These are phyloP conservation scores for Nitzschia putrida DNA, from an alignment of 108 stramenopile species.

Conservation along the genomic window DNA sequence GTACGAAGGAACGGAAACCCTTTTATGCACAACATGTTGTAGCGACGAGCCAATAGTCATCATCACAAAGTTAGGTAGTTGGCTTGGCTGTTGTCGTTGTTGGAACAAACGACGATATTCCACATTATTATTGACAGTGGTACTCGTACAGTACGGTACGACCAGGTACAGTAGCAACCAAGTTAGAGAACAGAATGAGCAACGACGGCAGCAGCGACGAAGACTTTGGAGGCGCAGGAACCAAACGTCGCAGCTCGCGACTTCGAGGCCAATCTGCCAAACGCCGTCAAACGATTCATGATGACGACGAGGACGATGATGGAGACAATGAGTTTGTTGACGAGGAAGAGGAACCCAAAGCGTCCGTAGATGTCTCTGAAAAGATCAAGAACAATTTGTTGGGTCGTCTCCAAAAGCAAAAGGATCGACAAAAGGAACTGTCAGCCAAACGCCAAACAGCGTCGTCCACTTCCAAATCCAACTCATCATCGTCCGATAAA, in stretches of 20 bases:
- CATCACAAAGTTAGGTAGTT: too few relatives aligned
- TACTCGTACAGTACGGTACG: too few relatives aligned
- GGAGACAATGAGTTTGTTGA: neutral
- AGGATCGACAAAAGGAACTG: neutral
- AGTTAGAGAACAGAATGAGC: constrained; percentile 1
- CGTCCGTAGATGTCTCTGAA: neutral
- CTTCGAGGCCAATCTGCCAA: neutral
- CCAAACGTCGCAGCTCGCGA: neutral
- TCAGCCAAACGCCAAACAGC: neutral
- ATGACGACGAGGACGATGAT: neutral
- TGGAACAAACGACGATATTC: too few relatives aligned
- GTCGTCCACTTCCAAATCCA: too few relatives aligned
- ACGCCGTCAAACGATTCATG: constrained; percentile 1
- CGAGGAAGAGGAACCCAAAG: neutral
- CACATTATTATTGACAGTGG: too few relatives aligned
- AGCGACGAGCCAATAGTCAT: too few relatives aligned
- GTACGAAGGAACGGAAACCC: too few relatives aligned
- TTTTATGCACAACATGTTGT: too few relatives aligned
- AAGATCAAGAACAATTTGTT: neutral
- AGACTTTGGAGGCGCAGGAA: neutral
- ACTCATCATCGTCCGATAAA: neutral
- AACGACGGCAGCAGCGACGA: neutral
- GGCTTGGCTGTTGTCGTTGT: too few relatives aligned
- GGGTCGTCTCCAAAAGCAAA: neutral
- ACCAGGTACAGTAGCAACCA: too few relatives aligned